Evolutionary conservation across 2,329 filamentous ascomycete species (phyloP), one percentile per base, ranked within the genome.

Genomic region (Rutstroemia sp.): DNA sequence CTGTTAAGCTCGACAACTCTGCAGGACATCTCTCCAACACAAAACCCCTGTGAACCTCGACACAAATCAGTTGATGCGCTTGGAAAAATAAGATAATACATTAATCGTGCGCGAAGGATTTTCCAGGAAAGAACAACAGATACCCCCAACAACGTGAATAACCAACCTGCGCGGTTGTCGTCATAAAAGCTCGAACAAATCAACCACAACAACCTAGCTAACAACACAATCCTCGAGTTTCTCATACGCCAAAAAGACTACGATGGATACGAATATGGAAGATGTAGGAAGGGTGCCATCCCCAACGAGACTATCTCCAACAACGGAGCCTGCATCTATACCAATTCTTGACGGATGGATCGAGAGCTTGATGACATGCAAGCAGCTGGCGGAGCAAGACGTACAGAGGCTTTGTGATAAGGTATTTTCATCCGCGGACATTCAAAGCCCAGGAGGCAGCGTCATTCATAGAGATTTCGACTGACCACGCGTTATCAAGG

Each of bases 211-310:
- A 52, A 49, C 45, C 14, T 48, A 54, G 38, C 41, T 21, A 54
- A 54, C 51, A 54, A 49, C 51, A 52, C 30, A 38, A 44, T 41
- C 23, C 30, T 51, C 51, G 16, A 46, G 41, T 42, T 59, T 41
- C 42, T 46, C 51, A 54, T 41, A 54, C 44, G 25, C n/a, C 19
- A 50, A 46, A 54, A 51, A 55, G 57, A 39, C 48, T 57, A 65
- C 53, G 52, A 96, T 96, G 91, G 92, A 99, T 75, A 95, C 91
- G 70, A 96, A 95, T 75, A 99, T 99, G 94, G 92, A 96, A 78
- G 94, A 99, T 73, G 91, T 95, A 67, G 88, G 87, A 70, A 89
- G 92, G 75, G 85, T 88, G 69, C 88, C 91, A 63, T 84, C 88
- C 71, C 81, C 83, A 63, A 82, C 89, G 71, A 87, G 87, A 70